Conservation (phyloP, 768 basidiomycete species). For the Pulveroboletus sp. region DNA sequence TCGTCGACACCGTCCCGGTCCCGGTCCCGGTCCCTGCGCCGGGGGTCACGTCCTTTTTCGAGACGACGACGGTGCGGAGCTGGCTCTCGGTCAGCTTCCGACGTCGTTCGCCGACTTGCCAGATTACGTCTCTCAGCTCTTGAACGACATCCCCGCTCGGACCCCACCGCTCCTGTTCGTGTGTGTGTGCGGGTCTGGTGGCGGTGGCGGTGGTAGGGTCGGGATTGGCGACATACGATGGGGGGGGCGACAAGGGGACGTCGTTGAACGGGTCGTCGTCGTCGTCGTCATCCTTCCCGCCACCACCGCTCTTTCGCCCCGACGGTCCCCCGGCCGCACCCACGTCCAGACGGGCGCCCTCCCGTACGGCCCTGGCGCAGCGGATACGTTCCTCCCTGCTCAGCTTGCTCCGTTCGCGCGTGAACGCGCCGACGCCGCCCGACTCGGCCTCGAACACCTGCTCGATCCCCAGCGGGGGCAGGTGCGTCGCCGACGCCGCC, state of each 20-base stretch:
- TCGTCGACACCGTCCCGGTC: no score
- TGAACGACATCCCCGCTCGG: conserved; percentile 77
- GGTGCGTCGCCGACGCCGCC: conserved; percentile 45
- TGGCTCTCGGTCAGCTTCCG: conserved; percentile 41
- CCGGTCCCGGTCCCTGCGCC: no score
- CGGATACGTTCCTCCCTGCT: conserved; percentile 73
- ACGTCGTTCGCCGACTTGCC: conserved; percentile 74
- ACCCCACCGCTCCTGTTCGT: conserved; percentile 51
- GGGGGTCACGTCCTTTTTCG: no score
- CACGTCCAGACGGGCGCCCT: no score
- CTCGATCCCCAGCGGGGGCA: conserved; percentile 66
- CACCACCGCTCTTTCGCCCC: no score
- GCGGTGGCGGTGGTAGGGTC: no score
- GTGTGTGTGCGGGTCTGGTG: neutral
- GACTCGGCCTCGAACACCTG: conserved; percentile 78
- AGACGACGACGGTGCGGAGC: neutral
- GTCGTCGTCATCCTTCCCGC: no score
- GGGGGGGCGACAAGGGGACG: no score
- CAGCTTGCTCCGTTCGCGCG: conserved; percentile 59
- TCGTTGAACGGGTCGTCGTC: neutral
- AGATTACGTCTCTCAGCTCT: conserved; percentile 82
- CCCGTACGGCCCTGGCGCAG: conserved; percentile 43
- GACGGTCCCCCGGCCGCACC: no score
- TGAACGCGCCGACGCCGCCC: conserved; percentile 33
- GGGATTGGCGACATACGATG: no score